These are phyloP conservation scores for Ganoderma meredithae DNA, from an alignment of 1,284 basidiomycete genomes.

Conservation along the genomic window DNA sequence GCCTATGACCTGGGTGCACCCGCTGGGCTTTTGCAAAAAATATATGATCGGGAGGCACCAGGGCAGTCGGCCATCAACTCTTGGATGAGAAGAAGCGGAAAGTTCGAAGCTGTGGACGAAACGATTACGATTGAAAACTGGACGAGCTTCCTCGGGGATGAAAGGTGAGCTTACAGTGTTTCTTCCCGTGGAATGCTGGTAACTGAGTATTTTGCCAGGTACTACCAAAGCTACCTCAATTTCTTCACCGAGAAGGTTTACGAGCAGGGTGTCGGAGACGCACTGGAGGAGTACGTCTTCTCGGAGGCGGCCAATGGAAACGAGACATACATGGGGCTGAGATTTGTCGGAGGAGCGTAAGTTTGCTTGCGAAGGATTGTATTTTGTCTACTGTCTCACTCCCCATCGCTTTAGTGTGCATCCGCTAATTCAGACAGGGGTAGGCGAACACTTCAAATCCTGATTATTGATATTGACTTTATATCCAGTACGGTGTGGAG, in stretches of 20 bases:
- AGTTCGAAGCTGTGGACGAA: conserved; percentile 45
- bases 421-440: conserved; percentile 72
- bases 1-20: conserved; percentile 73
- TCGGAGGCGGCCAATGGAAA: conserved; percentile 54
- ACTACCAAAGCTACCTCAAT: conserved; percentile 59
- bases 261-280: conserved; percentile 49
- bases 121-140: conserved; percentile 58
- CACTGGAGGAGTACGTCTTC: conserved; percentile 64
- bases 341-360: conserved; percentile 64
- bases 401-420: conserved; percentile 49
- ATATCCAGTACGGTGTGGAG: conserved; percentile 61
- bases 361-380: conserved; percentile 36
- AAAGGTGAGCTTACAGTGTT: conserved; percentile 49
- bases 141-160: conserved; percentile 60
- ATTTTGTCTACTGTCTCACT: conserved; percentile 18
- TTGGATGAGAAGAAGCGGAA: conserved; percentile 44
- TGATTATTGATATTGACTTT: neutral
- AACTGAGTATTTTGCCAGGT: conserved; percentile 41
- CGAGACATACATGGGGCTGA: conserved; percentile 58
- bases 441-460: conserved; percentile 41
- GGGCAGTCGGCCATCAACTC: conserved; percentile 55
- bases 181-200: neutral
- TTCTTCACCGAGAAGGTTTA: conserved; percentile 64
- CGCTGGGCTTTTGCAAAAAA: conserved; percentile 56
- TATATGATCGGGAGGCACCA: conserved; percentile 53